Conservation (phyloP, 2,329 filamentous ascomycete species). For the Pseudonectria buxi region DNA sequence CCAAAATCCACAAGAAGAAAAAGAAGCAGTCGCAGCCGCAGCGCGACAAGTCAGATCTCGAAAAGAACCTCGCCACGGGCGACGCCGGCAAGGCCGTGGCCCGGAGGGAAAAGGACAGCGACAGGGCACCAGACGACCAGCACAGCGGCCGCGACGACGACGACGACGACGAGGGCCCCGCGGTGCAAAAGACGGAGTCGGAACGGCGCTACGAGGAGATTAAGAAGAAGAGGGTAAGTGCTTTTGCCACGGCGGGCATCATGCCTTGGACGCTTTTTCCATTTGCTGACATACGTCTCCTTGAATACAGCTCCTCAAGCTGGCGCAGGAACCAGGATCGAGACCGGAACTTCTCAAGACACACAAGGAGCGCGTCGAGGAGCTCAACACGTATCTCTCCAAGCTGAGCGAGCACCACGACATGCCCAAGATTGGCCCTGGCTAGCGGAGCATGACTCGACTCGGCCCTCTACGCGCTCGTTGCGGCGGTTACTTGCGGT, state of each 20-base stretch:
- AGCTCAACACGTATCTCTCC: conserved; percentile 88
- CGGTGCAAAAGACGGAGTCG: conserved; percentile 67
- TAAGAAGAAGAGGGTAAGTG: conserved; percentile 68
- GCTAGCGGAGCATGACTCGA: no score
- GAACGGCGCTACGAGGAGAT: conserved; percentile 76
- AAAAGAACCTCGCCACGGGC: conserved; percentile 37
- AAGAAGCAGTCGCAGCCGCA: conserved; percentile 58
- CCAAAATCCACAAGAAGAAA: conserved; percentile 55
- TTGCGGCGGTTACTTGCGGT: no score
- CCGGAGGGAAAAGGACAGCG: conserved; percentile 20
- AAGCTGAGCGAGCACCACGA: conserved; percentile 95
- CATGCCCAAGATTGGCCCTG: conserved; percentile 68
- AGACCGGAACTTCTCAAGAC: conserved; percentile 82
- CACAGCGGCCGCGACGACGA: conserved; percentile 26
- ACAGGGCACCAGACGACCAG: conserved; percentile 22
- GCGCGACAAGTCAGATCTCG: conserved; percentile 38
- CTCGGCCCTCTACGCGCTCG: no score
- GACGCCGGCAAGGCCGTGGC: conserved; percentile 15
- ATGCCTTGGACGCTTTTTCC: no score
- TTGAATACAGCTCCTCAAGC: conserved; percentile 72
- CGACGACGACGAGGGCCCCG: conserved; percentile 23
- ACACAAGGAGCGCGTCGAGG: conserved; percentile 93
- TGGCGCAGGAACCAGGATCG: conserved; percentile 53
- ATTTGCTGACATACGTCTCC: conserved; percentile 2
- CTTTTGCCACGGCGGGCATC: no score